Percentiles rank a stretch among this genome's conserved stretches.
Evolutionary conservation across 1,284 basidiomycete species (phyloP).

Genomic region (Trametes polyzona): DNA sequence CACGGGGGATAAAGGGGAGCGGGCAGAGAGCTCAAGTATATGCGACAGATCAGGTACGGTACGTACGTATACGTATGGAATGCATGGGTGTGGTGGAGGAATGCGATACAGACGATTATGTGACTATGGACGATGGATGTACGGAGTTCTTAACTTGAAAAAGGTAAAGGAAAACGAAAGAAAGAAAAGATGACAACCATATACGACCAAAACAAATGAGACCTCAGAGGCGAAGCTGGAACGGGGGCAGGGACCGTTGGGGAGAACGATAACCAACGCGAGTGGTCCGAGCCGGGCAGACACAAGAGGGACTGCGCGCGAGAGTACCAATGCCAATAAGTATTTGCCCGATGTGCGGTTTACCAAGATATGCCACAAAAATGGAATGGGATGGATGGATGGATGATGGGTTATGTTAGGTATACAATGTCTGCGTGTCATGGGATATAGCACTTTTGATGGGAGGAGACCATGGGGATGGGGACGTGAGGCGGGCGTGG

Average conservation of each 20-base stretch:
- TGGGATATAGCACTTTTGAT: constrained; percentile 32
- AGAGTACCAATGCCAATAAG: background rate
- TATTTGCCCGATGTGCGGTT: constrained; percentile 1
- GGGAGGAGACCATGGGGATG: constrained; percentile 8
- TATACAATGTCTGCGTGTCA: constrained; percentile 23
- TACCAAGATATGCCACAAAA: constrained; percentile 17
- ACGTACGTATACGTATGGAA: background rate
- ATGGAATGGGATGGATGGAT: too few relatives aligned
- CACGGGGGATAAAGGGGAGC: too few relatives aligned
- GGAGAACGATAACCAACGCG: background rate
- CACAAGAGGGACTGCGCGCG: background rate
- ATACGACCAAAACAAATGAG: constrained; percentile 3
- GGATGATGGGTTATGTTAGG: constrained; percentile 15
- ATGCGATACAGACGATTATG: background rate
- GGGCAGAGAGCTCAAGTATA: background rate
- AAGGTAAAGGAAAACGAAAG: background rate
- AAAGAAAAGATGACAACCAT: constrained; percentile 1
- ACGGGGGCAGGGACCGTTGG: constrained; percentile 2
- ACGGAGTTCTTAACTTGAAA: background rate
- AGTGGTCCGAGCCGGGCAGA: constrained; percentile 5
- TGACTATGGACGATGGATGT: background rate
- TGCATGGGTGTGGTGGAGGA: background rate
- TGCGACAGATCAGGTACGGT: background rate
- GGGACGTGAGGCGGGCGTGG: background rate
- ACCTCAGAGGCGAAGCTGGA: background rate